Percentiles rank a stretch among this genome's conserved stretches.
These are phyloP conservation scores for Boletus hoseneyae DNA, from an alignment of 1,284 basidiomycete genomes.

Conservation along the genomic window DNA sequence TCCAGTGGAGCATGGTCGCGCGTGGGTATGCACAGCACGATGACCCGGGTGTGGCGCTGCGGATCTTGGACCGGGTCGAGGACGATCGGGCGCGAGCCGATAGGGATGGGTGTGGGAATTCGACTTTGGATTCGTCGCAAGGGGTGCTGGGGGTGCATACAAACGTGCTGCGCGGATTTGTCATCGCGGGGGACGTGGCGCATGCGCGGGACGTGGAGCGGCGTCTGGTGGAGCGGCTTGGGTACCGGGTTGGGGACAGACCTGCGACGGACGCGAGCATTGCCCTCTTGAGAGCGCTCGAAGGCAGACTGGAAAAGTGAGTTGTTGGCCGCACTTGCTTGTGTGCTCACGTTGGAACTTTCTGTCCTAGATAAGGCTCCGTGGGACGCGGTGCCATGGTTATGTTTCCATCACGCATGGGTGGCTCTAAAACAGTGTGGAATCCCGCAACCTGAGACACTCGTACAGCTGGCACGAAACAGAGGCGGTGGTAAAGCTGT, in stretches of 20 bases:
- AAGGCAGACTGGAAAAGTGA: not conserved
- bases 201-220: slow-evolving; percentile 27
- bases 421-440: not conserved
- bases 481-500: not conserved
- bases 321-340: not conserved
- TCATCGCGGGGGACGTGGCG: slow-evolving; percentile 19
- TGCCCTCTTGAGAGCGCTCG: slow-evolving; percentile 21
- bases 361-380: no score
- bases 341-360: not conserved
- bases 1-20: slow-evolving; percentile 27
- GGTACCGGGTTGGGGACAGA: slow-evolving; percentile 22
- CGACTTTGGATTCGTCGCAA: slow-evolving; percentile 3
- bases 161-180: slow-evolving; percentile 31
- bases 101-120: not conserved
- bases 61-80: slow-evolving; percentile 25
- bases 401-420: not conserved
- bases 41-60: slow-evolving; percentile 19
- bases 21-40: slow-evolving; percentile 20
- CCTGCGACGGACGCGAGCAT: slow-evolving; percentile 25
- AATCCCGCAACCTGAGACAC: slow-evolving; percentile 1
- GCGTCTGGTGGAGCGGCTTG: slow-evolving; percentile 20
- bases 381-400: not conserved
- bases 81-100: not conserved
- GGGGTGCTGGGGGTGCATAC: slow-evolving; percentile 27
- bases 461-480: not conserved